Percentiles rank a stretch among this genome's conserved stretches.
phyloP scores from a whole-genome alignment of 1,284 basidiomycete genomes.

The Ustilago vetiveriae region DNA sequence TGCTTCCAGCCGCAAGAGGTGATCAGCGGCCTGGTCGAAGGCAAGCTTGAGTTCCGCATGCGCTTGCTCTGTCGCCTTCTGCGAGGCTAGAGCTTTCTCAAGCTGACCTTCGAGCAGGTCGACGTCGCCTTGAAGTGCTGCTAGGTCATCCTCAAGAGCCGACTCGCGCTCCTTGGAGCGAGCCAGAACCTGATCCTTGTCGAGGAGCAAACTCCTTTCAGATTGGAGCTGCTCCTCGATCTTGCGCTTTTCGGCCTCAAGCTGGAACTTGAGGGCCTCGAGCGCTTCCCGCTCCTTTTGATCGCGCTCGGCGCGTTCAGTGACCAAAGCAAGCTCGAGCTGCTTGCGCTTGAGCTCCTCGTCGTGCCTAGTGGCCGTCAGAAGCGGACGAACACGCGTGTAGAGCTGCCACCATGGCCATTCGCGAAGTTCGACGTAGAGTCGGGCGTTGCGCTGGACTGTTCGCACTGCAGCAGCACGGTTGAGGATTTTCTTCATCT shows the following conservation, averaged over 20 bases:
- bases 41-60: constrained; percentile 76
- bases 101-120: constrained; percentile 86
- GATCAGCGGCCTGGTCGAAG: constrained; percentile 83
- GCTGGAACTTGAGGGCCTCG: constrained; percentile 53
- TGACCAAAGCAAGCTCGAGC: constrained; percentile 77
- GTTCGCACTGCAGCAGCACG: constrained; percentile 89
- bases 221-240: constrained; percentile 83
- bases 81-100: constrained; percentile 75
- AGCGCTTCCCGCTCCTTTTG: constrained; percentile 59
- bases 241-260: constrained; percentile 59
- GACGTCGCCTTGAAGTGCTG: constrained; percentile 81
- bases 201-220: constrained; percentile 80
- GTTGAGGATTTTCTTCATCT: constrained; percentile 94
- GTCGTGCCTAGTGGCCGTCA: constrained; percentile 90
- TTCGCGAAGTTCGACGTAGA: constrained; percentile 82
- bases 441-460: constrained; percentile 90
- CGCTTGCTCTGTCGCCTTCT: constrained; percentile 70
- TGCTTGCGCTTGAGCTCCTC: constrained; percentile 91
- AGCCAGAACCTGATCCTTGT: constrained; percentile 86
- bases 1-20: constrained; percentile 80
- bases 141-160: constrained; percentile 85
- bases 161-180: constrained; percentile 84
- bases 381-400: constrained; percentile 87
- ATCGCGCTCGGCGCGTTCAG: constrained; percentile 64
- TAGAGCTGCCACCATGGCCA: constrained; percentile 99